Conservation (phyloP, 768 basidiomycete species). For the Scleroderma bovista region DNA sequence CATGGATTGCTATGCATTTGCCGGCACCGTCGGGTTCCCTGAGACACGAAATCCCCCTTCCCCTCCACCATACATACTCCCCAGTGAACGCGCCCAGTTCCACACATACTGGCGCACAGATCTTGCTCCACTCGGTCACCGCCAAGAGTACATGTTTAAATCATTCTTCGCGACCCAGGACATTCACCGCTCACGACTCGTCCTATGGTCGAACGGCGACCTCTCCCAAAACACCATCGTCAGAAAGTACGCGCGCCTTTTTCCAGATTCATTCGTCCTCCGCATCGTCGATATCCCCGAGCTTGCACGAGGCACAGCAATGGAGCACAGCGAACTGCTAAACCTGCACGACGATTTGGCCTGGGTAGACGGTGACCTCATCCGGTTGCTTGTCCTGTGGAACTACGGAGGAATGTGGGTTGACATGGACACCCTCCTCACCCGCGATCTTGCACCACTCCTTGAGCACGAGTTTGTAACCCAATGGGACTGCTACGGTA, state of each 20-base stretch:
- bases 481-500: conserved; percentile 98
- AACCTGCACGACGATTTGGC: conserved; percentile 67
- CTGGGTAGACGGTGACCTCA: conserved; percentile 93
- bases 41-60: conserved; percentile 1
- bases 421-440: conserved; percentile 94
- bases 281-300: conserved; percentile 58
- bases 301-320: conserved; percentile 70
- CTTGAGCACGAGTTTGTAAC: conserved; percentile 94
- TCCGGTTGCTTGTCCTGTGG: conserved; percentile 86
- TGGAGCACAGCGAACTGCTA: conserved; percentile 60
- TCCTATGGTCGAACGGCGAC: conserved; percentile 92
- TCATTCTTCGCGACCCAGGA: conserved; percentile 94
- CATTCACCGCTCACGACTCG: conserved; percentile 53
- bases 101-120: conserved; percentile 96
- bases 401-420: conserved; percentile 91
- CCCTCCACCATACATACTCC: conserved; percentile 18
- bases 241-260: conserved; percentile 50
- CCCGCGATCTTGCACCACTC: conserved; percentile 78
- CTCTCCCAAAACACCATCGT: conserved; percentile 52
- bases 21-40: conserved; percentile 59
- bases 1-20: conserved; percentile 89
- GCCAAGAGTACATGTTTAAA: conserved; percentile 87
- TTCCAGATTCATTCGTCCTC: conserved; percentile 68
- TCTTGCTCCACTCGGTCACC: conserved; percentile 66
- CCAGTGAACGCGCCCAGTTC: conserved; percentile 54